These are phyloP conservation scores for Lagenidium sp. DNA, from an alignment of 352 stramenopile species.

Conservation along the genomic window DNA sequence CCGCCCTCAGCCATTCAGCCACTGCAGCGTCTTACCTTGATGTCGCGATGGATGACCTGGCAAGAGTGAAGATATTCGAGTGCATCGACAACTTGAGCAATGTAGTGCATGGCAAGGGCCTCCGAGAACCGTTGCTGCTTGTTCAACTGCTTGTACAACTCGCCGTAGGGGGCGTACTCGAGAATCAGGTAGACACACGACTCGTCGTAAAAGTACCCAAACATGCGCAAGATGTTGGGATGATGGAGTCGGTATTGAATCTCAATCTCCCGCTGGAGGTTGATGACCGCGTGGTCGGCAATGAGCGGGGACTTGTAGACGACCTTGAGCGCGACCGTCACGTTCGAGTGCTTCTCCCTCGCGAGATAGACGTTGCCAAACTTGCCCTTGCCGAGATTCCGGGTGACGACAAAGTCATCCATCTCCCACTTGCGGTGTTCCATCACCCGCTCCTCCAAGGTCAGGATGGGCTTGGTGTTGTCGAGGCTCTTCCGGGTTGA, in stretches of 20 bases:
- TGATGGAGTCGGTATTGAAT: conserved; percentile 76
- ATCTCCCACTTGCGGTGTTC: conserved; percentile 59
- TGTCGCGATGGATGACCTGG: conserved; percentile 81
- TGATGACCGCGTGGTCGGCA: conserved; percentile 38
- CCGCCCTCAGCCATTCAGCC: no score
- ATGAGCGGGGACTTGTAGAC: conserved; percentile 57
- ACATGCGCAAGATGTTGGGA: conserved; percentile 60
- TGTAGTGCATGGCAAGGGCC: conserved; percentile 44
- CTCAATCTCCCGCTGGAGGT: conserved; percentile 77
- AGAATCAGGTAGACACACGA: conserved; percentile 76
- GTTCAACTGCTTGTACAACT: conserved; percentile 74
- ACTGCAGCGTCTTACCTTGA: conserved; percentile 42
- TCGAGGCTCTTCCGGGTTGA: conserved; percentile 30
- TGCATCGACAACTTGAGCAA: conserved; percentile 70
- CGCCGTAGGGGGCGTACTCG: conserved; percentile 72
- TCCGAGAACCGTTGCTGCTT: conserved; percentile 47
- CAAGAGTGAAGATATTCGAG: conserved; percentile 71
- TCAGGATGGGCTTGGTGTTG: conserved; percentile 18
- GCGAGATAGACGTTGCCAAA: conserved; percentile 83
- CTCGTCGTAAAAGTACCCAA: conserved; percentile 85
- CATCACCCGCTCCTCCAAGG: conserved; percentile 37
- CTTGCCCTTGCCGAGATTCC: conserved; percentile 77
- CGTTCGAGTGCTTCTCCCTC: conserved; percentile 52
- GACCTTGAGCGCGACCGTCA: conserved; percentile 75
- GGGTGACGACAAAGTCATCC: conserved; percentile 70